phyloP scores from a whole-genome alignment of 345 rosid genomes.

The Pelargonium nanum region DNA sequence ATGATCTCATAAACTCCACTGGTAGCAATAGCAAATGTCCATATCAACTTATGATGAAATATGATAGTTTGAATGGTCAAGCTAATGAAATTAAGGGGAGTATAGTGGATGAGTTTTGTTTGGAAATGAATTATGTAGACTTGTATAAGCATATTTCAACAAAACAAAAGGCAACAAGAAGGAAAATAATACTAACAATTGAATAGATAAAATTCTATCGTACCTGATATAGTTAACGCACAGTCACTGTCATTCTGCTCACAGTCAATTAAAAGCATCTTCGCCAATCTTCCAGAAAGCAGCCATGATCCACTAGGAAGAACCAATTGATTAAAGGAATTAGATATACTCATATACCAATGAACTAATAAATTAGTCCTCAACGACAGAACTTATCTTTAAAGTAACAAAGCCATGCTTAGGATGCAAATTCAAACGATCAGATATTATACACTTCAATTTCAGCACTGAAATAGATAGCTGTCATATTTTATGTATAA shows the following conservation, averaged over 20 bases:
- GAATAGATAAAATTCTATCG: slow-evolving; percentile 4
- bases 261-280: slow-evolving; percentile 65
- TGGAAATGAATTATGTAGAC: not conserved
- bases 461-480: not conserved
- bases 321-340: not conserved
- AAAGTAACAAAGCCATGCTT: slow-evolving; percentile 1
- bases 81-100: not conserved
- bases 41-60: too few species aligned
- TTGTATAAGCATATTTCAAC: not conserved
- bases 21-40: not conserved
- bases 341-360: slow-evolving; percentile 2
- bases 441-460: not conserved
- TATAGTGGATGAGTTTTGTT: not conserved
- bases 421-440: slow-evolving; percentile 3
- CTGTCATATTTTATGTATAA: not conserved
- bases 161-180: slow-evolving; percentile 4
- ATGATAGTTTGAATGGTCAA: not conserved
- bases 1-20: not conserved
- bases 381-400: not conserved
- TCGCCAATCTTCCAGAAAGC: slow-evolving; percentile 79
- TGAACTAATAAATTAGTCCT: not conserved
- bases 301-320: slow-evolving; percentile 60
- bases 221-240: slow-evolving; percentile 76
- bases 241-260: slow-evolving; percentile 63
- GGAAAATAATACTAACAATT: slow-evolving; percentile 5